Evolutionary conservation across 73 alveolate genomes (phyloP).

Genomic region (Paraurostyla sp.): DNA sequence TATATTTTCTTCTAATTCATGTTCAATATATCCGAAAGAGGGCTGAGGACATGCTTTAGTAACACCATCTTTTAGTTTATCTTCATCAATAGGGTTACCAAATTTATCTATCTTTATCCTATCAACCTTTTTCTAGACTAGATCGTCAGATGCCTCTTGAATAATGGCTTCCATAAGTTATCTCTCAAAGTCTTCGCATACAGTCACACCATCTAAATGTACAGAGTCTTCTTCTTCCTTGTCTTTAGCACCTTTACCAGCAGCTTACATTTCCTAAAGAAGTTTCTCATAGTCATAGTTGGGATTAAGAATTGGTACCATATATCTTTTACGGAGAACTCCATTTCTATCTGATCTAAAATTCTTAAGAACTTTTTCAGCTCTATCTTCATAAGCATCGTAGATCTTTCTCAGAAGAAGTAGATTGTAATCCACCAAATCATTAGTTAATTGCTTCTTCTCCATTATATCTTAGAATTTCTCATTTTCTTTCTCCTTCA

Average conservation of each 20-base stretch:
- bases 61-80: constrained; percentile 15
- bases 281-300: constrained; percentile 50
- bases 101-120: constrained; percentile 7
- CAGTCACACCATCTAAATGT: background rate
- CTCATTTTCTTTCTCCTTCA: background rate
- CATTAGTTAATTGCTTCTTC: constrained; percentile 30
- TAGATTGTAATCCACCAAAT: constrained; percentile 55
- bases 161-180: constrained; percentile 39
- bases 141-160: background rate
- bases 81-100: constrained; percentile 43
- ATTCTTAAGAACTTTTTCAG: constrained; percentile 18
- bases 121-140: background rate
- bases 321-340: constrained; percentile 39
- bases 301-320: constrained; percentile 48
- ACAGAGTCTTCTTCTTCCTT: background rate
- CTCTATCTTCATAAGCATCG: constrained; percentile 54
- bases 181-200: background rate
- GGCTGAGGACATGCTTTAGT: background rate
- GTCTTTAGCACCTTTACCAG: constrained; percentile 4
- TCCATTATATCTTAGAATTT: background rate
- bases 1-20: background rate
- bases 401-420: constrained; percentile 49
- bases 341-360: constrained; percentile 2
- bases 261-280: constrained; percentile 7
- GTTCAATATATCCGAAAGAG: background rate